These are phyloP conservation scores for Scytalidium lignicola DNA, from an alignment of 2,329 filamentous ascomycete genomes.

Conservation along the genomic window DNA sequence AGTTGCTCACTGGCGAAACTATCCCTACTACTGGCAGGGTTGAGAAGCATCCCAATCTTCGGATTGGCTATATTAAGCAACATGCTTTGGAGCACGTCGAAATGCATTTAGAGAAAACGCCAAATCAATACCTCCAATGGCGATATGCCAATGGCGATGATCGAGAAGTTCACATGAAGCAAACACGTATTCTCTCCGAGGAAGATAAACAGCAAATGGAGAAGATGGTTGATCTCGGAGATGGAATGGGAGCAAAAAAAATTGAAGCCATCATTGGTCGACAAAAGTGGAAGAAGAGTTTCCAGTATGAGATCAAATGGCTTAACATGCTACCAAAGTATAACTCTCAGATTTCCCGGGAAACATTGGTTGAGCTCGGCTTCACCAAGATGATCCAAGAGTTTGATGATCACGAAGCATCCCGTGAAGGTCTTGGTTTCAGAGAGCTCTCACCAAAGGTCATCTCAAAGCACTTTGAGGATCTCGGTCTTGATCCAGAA, in stretches of 20 bases:
- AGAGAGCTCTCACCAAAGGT: conserved; percentile 86
- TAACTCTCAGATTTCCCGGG: conserved; percentile 89
- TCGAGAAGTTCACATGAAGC: conserved; percentile 95
- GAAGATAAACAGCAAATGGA: conserved; percentile 89
- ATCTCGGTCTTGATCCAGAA: conserved; percentile 91
- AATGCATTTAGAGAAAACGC: conserved; percentile 99
- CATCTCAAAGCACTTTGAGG: conserved; percentile 97
- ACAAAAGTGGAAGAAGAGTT: conserved; percentile 98
- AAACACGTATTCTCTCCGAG: conserved; percentile 83
- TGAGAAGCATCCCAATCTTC: conserved; percentile 96
- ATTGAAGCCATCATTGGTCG: conserved; percentile 89
- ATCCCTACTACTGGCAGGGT: conserved; percentile 81
- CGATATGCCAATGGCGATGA: conserved; percentile 96
- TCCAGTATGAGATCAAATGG: conserved; percentile 99
- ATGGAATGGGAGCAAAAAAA: conserved; percentile 71
- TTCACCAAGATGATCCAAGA: conserved; percentile 95
- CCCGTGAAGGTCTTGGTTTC: conserved; percentile 96
- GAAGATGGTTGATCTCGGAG: conserved; percentile 76
- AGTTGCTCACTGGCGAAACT: conserved; percentile 88
- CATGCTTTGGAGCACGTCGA: conserved; percentile 98
- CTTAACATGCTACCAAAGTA: conserved; percentile 79
- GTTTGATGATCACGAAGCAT: conserved; percentile 97
- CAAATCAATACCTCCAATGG: conserved; percentile 98
- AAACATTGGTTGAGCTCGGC: conserved; percentile 79
- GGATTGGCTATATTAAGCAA: conserved; percentile 99